Evolutionary conservation across 768 basidiomycete species (phyloP).

Genomic region (Termitomyces sp.): DNA sequence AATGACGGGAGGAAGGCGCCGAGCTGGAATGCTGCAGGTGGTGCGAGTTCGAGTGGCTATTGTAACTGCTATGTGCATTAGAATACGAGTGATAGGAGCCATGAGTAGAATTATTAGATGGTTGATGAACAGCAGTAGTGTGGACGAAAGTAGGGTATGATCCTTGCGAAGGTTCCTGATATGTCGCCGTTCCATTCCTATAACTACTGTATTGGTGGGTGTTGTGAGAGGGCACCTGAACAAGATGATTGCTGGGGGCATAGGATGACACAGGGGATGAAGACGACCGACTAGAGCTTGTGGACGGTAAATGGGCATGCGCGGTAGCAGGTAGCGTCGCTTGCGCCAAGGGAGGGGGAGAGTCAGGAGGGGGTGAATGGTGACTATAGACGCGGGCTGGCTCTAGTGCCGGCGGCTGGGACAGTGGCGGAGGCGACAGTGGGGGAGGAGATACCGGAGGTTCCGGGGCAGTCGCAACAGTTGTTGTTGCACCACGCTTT

Average conservation of each 20-base stretch:
- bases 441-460: conserved; percentile 24
- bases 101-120: conserved; percentile 17
- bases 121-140: conserved; percentile 25
- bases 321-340: conserved; percentile 42
- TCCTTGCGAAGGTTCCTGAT: conserved; percentile 37
- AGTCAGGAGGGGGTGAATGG: conserved; percentile 43
- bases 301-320: conserved; percentile 27
- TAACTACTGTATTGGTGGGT: conserved; percentile 27
- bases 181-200: conserved; percentile 33
- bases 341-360: conserved; percentile 48
- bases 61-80: conserved; percentile 21
- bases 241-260: conserved; percentile 23
- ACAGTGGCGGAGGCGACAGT: conserved; percentile 23
- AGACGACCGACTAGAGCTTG: conserved; percentile 35
- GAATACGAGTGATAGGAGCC: conserved; percentile 29
- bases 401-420: conserved; percentile 40
- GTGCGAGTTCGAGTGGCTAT: conserved; percentile 11
- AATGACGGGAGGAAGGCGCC: conserved; percentile 44
- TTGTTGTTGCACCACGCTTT: conserved; percentile 18
- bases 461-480: conserved; percentile 19
- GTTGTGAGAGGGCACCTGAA: conserved; percentile 20
- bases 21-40: conserved; percentile 15
- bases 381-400: conserved; percentile 31
- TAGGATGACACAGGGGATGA: conserved; percentile 40
- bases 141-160: conserved; percentile 32